A percentile compares a stretch with the other conserved stretches of the same genome.
Conservation (phyloP, 2,329 filamentous ascomycete genomes). For the Achaetomium macrosporum region DNA sequence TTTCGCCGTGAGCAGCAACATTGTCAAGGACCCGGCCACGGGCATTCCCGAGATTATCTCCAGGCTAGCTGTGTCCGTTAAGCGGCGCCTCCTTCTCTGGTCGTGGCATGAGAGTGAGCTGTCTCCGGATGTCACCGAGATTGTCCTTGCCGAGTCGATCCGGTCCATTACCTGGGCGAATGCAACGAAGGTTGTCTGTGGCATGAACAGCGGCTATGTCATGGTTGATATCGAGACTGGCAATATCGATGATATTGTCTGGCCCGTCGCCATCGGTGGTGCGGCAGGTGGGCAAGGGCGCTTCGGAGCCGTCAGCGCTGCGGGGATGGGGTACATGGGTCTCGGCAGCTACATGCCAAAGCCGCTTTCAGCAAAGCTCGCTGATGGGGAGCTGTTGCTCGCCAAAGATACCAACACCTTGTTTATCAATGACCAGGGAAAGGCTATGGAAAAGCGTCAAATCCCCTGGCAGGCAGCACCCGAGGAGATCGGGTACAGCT, state of each 20-base stretch:
- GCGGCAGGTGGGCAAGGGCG: conserved; percentile 57
- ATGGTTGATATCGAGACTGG: conserved; percentile 77
- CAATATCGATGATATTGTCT: conserved; percentile 70
- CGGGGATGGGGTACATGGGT: conserved; percentile 95
- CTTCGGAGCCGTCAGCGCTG: conserved; percentile 76
- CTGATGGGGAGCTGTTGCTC: conserved; percentile 79
- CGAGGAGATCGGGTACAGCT: conserved; percentile 90
- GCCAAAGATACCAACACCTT: conserved; percentile 96
- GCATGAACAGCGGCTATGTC: conserved; percentile 86
- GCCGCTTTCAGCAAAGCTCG: conserved; percentile 76
- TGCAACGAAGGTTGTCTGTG: conserved; percentile 79
- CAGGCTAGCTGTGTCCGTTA: conserved; percentile 84
- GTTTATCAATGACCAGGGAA: conserved; percentile 81
- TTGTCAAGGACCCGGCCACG: conserved; percentile 80
- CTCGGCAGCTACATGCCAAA: conserved; percentile 88
- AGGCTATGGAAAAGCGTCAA: conserved; percentile 74
- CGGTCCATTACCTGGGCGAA: conserved; percentile 88
- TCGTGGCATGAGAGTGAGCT: conserved; percentile 95
- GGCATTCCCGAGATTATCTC: conserved; percentile 92
- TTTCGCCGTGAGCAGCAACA: conserved; percentile 93
- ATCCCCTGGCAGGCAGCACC: conserved; percentile 89
- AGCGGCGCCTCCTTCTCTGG: conserved; percentile 84
- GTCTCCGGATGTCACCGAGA: conserved; percentile 64
- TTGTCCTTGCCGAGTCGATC: conserved; percentile 74
- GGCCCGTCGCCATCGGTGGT: conserved; percentile 65